Conservation (phyloP, 2,329 filamentous ascomycete genomes). For the Pseudocercospora fijiensis region DNA sequence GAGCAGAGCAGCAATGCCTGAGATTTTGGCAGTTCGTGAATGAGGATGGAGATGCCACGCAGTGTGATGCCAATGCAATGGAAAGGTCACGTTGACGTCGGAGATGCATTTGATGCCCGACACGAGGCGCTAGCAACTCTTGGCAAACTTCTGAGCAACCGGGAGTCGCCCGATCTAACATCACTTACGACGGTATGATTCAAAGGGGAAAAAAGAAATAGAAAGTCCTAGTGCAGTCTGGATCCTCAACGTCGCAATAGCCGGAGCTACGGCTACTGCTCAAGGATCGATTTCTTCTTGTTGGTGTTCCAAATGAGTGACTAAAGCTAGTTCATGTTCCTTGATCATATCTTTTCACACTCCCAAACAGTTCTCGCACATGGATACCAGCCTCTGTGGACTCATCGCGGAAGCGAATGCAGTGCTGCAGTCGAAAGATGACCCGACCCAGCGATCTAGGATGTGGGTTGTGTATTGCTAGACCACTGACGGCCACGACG, state of each 20-base stretch:
- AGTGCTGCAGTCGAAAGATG: not conserved
- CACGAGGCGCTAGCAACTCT: too few relatives aligned
- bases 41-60: too few relatives aligned
- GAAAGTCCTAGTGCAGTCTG: not conserved
- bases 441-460: not conserved
- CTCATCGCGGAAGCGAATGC: not conserved
- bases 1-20: too few relatives aligned
- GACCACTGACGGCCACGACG: not conserved
- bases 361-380: not conserved
- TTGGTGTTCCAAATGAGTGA: slow-evolving; percentile 15
- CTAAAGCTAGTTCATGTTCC: slow-evolving; percentile 14
- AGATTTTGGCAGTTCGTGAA: too few relatives aligned
- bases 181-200: not conserved
- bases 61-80: not conserved
- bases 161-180: too few relatives aligned
- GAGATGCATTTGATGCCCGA: not conserved
- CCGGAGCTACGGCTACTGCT: not conserved
- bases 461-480: not conserved
- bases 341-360: not conserved
- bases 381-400: not conserved
- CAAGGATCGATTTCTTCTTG: slow-evolving; percentile 18
- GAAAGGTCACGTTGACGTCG: not conserved
- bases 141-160: not conserved
- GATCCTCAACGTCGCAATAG: not conserved
- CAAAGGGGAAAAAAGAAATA: not conserved